Conservation (phyloP, 2,329 filamentous ascomycete species). For the Tolypocladium album region DNA sequence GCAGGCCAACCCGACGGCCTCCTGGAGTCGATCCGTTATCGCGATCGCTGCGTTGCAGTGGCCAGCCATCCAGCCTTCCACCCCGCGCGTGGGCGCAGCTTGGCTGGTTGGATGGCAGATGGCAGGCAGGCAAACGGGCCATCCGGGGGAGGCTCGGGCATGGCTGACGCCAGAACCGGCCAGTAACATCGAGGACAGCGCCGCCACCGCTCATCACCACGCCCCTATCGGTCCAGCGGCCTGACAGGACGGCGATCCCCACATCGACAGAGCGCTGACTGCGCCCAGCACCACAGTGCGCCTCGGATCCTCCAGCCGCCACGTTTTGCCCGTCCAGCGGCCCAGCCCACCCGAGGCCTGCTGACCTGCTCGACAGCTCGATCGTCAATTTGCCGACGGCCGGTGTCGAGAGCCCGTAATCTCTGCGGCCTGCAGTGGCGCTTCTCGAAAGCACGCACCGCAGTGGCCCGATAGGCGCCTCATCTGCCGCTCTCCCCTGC, state of each 20-base stretch:
- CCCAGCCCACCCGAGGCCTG: background rate
- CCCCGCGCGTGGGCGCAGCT: background rate
- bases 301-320: background rate
- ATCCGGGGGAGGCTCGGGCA: background rate
- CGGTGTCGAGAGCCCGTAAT: background rate
- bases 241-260: background rate
- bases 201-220: background rate
- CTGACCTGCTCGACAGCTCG: background rate
- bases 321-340: background rate
- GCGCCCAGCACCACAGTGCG: background rate
- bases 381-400: background rate
- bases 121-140: background rate
- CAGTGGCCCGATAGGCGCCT: background rate
- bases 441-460: background rate
- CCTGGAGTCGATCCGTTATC: background rate
- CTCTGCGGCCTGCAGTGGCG: background rate
- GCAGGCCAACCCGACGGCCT: no score
- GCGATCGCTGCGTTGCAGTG: background rate
- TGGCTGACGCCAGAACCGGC: conserved; percentile 1
- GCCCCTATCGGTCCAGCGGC: background rate
- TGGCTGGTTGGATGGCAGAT: no score
- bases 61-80: background rate
- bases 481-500: background rate
- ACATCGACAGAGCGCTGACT: background rate
- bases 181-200: background rate